phyloP scores from a whole-genome alignment of 768 basidiomycete genomes.

The Fomitopsis serialis region DNA sequence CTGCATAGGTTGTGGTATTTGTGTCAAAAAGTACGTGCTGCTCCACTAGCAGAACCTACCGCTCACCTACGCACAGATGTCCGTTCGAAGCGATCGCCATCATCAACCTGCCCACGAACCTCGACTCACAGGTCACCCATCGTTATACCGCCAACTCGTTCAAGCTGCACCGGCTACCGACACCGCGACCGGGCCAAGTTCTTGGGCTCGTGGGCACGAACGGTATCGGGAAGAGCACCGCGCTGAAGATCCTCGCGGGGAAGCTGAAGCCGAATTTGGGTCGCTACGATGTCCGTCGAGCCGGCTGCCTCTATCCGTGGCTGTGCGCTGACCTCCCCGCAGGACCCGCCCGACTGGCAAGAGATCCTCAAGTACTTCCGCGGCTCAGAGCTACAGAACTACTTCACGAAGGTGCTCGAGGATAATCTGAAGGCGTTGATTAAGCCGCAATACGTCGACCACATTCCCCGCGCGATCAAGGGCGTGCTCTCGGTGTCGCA shows the following conservation, averaged over 20 bases:
- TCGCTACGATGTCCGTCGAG: constrained; percentile 76
- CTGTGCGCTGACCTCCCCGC: background rate
- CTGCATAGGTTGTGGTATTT: constrained; percentile 99
- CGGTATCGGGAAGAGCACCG: constrained; percentile 99
- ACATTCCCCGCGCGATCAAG: constrained; percentile 95
- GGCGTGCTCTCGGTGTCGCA: constrained; percentile 77
- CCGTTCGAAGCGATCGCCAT: constrained; percentile 99
- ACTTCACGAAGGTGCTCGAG: constrained; percentile 98
- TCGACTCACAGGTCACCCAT: constrained; percentile 94
- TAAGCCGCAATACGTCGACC: constrained; percentile 99
- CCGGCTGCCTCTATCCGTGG: background rate
- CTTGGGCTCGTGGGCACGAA: constrained; percentile 98
- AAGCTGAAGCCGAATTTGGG: constrained; percentile 98
- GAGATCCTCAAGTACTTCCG: constrained; percentile 98
- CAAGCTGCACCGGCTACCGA: constrained; percentile 97
- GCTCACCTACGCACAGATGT: constrained; percentile 50
- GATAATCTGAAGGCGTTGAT: constrained; percentile 98
- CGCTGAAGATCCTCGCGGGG: constrained; percentile 92
- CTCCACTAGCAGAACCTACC: background rate
- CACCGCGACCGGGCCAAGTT: constrained; percentile 95
- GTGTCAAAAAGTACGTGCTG: constrained; percentile 90
- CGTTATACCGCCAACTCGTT: constrained; percentile 98
- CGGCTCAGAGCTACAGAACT: constrained; percentile 97
- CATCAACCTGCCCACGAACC: constrained; percentile 97
- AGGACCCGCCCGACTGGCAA: constrained; percentile 99